Evolutionary conservation across 192 early-diverging fungal species (phyloP), one percentile per base, ranked within the genome.

Genomic region (Funneliformis mosseae): DNA sequence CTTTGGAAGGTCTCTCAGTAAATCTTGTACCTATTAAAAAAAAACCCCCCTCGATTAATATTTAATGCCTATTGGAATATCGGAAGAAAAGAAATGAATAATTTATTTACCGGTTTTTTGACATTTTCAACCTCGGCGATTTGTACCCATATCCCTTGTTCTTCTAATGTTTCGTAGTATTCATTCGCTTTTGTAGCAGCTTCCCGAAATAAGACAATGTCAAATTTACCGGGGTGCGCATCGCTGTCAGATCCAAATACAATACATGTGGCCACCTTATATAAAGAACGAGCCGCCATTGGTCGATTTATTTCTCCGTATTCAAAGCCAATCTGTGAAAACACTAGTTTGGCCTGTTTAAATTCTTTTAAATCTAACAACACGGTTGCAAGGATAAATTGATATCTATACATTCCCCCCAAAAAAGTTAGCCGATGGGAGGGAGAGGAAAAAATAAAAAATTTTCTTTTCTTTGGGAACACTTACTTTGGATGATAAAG

Each of bases 121-220:
- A 33, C 27, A 67, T 55, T 55, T 55, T 67, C 33, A 67, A 38
- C 14, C 64, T 67, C 64, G 8, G 33, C 27, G 4, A 67, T 67
- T 16, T 67, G 27, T 38, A 67, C 23, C 64, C 64, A 67, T 33
- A 67, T 67, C 10, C 64, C 64, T 67, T 67, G 27, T 38, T 67
- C 64, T 18, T 67, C 33, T 38, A 67, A 67, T 38, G 23, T 25
- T 33, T 67, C 33, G 27, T 67, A 14, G 12, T 27, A 67, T 67
- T 25, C 23, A 67, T 67, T 38, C 5, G 64, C 27, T 11, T 67
- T 18, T 10, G 4, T 67, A 38, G 64, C 64, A 67, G 64, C 64
- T 67, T 67, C 33, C 25, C 64, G 64, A 25, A 67, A 67, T 67
- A 33, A 10, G 6, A 12, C 1, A 10, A 67, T 38, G 27, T 67